Conservation (phyloP, 441 rosid species). For the Pelargonium citronellum region DNA sequence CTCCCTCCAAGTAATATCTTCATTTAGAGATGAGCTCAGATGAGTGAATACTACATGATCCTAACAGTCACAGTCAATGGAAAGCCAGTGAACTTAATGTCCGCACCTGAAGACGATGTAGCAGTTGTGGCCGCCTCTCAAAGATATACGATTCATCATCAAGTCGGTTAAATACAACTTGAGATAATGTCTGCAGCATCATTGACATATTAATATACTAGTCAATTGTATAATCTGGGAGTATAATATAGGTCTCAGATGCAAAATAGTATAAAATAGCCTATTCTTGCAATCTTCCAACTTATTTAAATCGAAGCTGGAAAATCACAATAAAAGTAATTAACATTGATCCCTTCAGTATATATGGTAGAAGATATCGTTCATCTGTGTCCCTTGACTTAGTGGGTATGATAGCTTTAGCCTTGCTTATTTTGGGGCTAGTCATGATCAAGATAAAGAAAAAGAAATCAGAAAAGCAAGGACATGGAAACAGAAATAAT, state of each 20-base stretch:
- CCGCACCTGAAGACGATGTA: slow-evolving; percentile 88
- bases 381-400: too few relatives aligned
- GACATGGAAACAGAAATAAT: slow-evolving; percentile 24
- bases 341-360: too few relatives aligned
- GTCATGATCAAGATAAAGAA: too few relatives aligned
- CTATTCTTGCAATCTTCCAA: too few relatives aligned
- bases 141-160: slow-evolving; percentile 84
- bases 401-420: too few relatives aligned
- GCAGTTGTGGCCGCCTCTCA: slow-evolving; percentile 80
- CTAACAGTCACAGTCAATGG: slow-evolving; percentile 6
- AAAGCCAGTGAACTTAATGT: slow-evolving; percentile 16
- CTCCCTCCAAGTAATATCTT: slow-evolving; percentile 89
- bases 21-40: slow-evolving; percentile 1
- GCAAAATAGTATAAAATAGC: too few relatives aligned
- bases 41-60: slow-evolving; percentile 10
- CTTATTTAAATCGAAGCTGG: too few relatives aligned
- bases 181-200: slow-evolving; percentile 61
- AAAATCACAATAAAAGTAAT: too few relatives aligned
- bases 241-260: too few relatives aligned
- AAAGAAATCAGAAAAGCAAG: slow-evolving; percentile 2
- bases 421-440: too few relatives aligned
- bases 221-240: too few relatives aligned
- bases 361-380: too few relatives aligned
- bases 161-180: slow-evolving; percentile 75
- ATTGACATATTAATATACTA: slow-evolving; percentile 11